Base-by-base conservation (phyloP, 306 rosid genomes). In the Cucumis melo region DNA sequence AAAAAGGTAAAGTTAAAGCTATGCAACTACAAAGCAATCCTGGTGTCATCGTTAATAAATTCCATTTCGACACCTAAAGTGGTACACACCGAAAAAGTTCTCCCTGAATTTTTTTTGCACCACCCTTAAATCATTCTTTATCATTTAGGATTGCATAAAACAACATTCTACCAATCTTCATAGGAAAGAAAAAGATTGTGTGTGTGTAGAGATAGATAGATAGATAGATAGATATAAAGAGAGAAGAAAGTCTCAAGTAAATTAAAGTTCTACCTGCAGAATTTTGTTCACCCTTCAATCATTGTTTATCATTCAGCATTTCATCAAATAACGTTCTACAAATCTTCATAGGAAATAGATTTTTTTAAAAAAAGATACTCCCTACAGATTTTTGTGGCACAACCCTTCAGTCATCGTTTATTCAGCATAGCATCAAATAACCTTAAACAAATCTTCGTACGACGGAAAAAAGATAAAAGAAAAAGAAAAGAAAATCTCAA, bases 401-500 rank as follows among this genome's bases (percentile, higher is more conserved):
- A 11, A 10, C 51, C 51, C 51, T 46, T 36, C 38, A 61, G 12
- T 61, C 32, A 61, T 29, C 12, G 11, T 59, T 11, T 11, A 59
- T 24, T 23, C 19, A 55, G 24, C 24, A 55, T 7, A 19, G 29
- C 65, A 34, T 68, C 55, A 10, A 42, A 10, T 39, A 10, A 68
- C 54, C 42, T 51, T 27, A 17, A 1, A 73, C 34, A 39, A 73
- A 59, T 73, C 44, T 66, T 62, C 50, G 54, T 5, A 21, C 71
- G 38, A 81, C 46, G 56, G 5, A 75, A 58, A 58, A 39, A 41
- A 68, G 8, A 32, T 16, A 38, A 61, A 11, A 9, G 19, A 68
- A 38, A 39, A 5, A 7, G 77, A 66, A n/a, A 8, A 51, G 19
- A 39, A 59, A 19, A 78, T 73, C 90, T 86, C 75, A 88, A 42